phyloP scores from a whole-genome alignment of 306 rosid genomes.

The Malus asiatica region DNA sequence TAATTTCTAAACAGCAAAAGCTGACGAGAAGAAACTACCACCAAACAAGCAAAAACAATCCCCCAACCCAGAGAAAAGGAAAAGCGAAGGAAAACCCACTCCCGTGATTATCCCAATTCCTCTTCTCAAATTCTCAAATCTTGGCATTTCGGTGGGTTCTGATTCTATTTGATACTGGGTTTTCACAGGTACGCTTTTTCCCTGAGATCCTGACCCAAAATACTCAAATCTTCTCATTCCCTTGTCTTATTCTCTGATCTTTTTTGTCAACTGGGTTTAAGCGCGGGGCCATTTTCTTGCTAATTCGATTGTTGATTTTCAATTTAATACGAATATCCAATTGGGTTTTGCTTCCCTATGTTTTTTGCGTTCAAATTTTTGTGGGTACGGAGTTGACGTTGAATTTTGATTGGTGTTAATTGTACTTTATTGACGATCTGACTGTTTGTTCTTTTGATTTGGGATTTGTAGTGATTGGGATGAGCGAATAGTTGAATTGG shows the following conservation, averaged over 20 bases:
- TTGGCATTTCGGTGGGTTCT: neutral
- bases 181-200: constrained; percentile 8
- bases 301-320: neutral
- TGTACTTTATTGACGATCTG: constrained; percentile 8
- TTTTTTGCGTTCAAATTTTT: neutral
- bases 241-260: neutral
- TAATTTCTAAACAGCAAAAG: constrained; percentile 4
- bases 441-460: neutral
- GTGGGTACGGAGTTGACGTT: neutral
- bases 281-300: neutral
- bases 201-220: neutral
- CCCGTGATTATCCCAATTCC: neutral
- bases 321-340: neutral
- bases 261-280: neutral
- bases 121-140: neutral
- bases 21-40: constrained; percentile 3
- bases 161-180: constrained; percentile 9
- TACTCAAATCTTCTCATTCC: neutral
- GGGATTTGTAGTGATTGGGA: neutral
- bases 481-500: neutral
- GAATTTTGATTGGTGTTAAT: neutral
- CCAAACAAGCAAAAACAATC: constrained; percentile 15
- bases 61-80: neutral
- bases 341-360: neutral
- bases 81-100: constrained; percentile 3